Conservation (phyloP, 2,329 filamentous ascomycete genomes). For the Calonectria pseudoturangicola region DNA sequence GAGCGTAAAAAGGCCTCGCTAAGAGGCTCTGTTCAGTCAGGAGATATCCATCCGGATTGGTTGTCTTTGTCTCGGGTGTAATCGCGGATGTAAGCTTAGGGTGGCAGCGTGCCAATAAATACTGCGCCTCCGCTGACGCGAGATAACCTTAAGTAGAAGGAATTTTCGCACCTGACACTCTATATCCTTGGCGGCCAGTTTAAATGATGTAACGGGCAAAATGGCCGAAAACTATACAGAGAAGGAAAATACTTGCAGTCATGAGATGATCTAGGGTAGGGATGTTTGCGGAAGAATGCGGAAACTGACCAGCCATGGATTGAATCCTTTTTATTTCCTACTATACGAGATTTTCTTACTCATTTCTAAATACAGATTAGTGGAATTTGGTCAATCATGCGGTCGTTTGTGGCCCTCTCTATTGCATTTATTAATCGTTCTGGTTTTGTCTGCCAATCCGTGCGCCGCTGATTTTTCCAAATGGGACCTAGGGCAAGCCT, state of each 20-base stretch:
- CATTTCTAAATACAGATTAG: no score
- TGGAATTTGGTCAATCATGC: no score
- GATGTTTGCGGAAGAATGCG: neutral
- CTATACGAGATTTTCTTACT: no score
- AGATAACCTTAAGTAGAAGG: conserved; percentile 9
- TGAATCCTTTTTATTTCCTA: no score
- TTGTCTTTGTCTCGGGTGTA: neutral
- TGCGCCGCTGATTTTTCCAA: no score
- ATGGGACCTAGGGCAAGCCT: no score
- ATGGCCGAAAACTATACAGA: neutral
- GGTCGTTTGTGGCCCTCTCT: no score
- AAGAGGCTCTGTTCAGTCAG: neutral
- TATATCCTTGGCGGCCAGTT: neutral
- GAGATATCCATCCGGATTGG: neutral
- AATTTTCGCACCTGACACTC: neutral
- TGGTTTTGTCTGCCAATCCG: no score
- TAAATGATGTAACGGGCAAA: neutral
- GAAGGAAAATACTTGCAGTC: neutral
- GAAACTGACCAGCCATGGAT: neutral
- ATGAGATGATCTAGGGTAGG: neutral
- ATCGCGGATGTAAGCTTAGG: conserved; percentile 6
- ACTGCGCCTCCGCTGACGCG: conserved; percentile 8
- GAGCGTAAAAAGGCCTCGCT: neutral
- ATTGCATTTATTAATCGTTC: no score
- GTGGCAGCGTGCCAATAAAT: neutral